These are phyloP conservation scores for Triticum dicoccoides DNA, from an alignment of 176 grass and related monocot genomes.

Conservation along the genomic window DNA sequence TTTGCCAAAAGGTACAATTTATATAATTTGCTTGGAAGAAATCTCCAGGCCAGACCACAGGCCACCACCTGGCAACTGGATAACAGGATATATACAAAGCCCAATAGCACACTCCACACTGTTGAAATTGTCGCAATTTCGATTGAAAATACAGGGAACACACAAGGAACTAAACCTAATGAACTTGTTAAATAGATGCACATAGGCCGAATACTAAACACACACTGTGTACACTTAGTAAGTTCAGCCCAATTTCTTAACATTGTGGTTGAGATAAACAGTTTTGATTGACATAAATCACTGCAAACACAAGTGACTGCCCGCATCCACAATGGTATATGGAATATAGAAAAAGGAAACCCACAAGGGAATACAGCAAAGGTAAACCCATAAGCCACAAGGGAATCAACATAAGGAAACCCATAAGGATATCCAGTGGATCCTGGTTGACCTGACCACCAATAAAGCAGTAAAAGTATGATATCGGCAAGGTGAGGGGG, in stretches of 20 bases:
- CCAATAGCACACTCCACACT: not conserved
- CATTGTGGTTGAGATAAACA: not conserved
- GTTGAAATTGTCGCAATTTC: not conserved
- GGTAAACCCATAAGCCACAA: not conserved
- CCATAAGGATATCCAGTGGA: not conserved
- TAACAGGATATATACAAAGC: not conserved
- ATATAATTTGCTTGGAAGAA: not conserved
- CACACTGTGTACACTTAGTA: not conserved
- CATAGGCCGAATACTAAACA: not conserved
- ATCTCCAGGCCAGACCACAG: not conserved
- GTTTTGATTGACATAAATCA: not conserved
- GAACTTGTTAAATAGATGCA: not conserved
- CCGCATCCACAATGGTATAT: not conserved
- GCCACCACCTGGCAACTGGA: not conserved
- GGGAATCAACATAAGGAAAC: not conserved
- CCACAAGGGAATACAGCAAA: not conserved
- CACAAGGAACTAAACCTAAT: not conserved
- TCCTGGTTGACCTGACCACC: not conserved
- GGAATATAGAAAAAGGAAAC: not conserved
- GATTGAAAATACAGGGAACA: not conserved
- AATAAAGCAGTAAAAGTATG: too few species aligned
- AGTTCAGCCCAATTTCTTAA: not conserved
- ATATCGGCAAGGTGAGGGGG: not conserved
- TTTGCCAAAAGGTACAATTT: not conserved
- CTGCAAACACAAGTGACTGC: not conserved